Percentiles rank a stretch among this genome's conserved stretches.
Evolutionary conservation across 108 stramenopile species (phyloP).

Genomic region (Nitzschia putrida): DNA sequence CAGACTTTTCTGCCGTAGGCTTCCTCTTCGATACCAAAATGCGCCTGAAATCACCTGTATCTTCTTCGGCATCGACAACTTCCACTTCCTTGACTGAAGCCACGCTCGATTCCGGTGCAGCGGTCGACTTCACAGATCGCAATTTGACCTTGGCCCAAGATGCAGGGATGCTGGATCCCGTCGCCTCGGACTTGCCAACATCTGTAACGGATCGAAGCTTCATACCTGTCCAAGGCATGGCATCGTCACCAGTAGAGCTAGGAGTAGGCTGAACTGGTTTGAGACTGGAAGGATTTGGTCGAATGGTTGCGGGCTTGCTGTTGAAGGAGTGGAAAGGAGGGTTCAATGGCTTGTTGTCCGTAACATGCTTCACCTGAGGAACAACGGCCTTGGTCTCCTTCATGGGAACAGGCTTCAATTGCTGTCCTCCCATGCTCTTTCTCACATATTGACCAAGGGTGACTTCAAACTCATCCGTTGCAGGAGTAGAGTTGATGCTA

Average conservation of each 20-base stretch:
- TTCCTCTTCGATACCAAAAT: slow-evolving; percentile 24
- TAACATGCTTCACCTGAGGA: not conserved
- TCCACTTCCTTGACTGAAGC: not conserved
- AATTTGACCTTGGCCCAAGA: slow-evolving; percentile 46
- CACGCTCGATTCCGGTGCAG: not conserved
- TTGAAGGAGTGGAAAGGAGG: not conserved
- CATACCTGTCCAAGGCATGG: slow-evolving; percentile 25
- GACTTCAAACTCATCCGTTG: slow-evolving; percentile 25
- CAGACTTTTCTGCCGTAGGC: slow-evolving; percentile 3
- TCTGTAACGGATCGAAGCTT: slow-evolving; percentile 35
- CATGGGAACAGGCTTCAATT: not conserved
- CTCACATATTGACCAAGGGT: slow-evolving; percentile 15
- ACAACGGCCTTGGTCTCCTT: not conserved
- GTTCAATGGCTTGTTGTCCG: not conserved
- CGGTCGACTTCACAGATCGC: not conserved
- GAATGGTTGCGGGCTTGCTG: not conserved
- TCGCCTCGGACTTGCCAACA: slow-evolving; percentile 12
- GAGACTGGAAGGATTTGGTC: not conserved
- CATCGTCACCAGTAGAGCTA: not conserved
- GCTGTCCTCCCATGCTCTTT: slow-evolving; percentile 17
- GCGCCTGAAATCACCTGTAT: slow-evolving; percentile 13
- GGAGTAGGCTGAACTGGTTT: not conserved
- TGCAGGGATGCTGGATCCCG: slow-evolving; percentile 21
- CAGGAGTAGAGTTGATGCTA: slow-evolving; percentile 6
- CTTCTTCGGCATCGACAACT: slow-evolving; percentile 10